phyloP scores from a whole-genome alignment of 2,329 filamentous ascomycete genomes.

The Cadophora sp. region DNA sequence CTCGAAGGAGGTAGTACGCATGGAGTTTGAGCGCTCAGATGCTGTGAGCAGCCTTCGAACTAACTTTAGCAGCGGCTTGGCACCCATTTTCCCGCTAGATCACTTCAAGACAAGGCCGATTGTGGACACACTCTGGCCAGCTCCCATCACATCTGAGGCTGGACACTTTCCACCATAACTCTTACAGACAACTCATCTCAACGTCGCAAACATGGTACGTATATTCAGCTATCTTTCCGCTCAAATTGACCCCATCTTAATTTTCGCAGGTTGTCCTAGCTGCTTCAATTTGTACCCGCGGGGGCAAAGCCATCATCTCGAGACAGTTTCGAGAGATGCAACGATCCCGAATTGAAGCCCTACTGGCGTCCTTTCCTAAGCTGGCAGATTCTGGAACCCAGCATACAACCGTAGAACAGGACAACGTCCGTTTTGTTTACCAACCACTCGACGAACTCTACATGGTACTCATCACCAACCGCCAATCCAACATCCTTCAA shows the following conservation, averaged over 20 bases:
- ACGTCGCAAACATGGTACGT: slow-evolving; percentile 33
- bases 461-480: slow-evolving; percentile 99
- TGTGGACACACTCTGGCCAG: slow-evolving; percentile 13
- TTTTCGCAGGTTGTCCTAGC: slow-evolving; percentile 86
- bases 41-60: neutral
- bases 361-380: slow-evolving; percentile 97
- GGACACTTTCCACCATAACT: neutral
- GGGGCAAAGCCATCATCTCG: slow-evolving; percentile 97
- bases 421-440: slow-evolving; percentile 99
- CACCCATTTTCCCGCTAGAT: neutral
- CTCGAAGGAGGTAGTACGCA: neutral
- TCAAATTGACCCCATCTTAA: slow-evolving; percentile 28
- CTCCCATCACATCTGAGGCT: neutral
- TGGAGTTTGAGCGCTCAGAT: neutral
- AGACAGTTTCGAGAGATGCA: slow-evolving; percentile 98
- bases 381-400: slow-evolving; percentile 95
- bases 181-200: neutral
- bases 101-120: neutral
- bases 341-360: slow-evolving; percentile 92
- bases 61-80: neutral
- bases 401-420: slow-evolving; percentile 97
- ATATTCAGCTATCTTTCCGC: neutral
- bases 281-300: slow-evolving; percentile 97
- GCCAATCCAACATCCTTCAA: slow-evolving; percentile 98
- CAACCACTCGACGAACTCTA: slow-evolving; percentile 99